Conservation (phyloP, 2,329 filamentous ascomycete species). For the Xylariaceae sp. region DNA sequence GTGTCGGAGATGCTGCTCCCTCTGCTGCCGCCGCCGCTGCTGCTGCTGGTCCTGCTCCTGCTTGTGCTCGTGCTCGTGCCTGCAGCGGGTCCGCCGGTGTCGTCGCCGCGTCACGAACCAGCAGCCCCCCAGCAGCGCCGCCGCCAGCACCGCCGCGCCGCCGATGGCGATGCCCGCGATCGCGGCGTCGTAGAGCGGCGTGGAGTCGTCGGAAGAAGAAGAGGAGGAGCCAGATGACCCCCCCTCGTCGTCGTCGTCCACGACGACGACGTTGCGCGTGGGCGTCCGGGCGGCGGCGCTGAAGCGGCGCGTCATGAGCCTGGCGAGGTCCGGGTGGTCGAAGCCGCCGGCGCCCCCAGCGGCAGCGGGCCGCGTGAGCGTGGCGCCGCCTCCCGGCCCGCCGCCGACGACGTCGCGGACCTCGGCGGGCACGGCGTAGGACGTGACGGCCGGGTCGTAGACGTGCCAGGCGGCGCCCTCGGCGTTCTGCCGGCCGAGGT, state of each 20-base stretch:
- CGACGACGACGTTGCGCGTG: conserved; percentile 29
- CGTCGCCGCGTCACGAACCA: conserved; percentile 24
- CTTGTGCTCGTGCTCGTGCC: not conserved
- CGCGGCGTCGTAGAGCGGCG: conserved; percentile 27
- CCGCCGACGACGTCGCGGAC: conserved; percentile 45
- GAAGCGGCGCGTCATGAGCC: conserved; percentile 46
- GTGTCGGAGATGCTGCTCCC: not conserved
- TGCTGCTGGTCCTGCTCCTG: not conserved
- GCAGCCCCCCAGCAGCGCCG: conserved; percentile 19
- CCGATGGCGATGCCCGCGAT: conserved; percentile 31
- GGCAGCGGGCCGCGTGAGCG: conserved; percentile 40
- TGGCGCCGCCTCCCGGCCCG: conserved; percentile 43
- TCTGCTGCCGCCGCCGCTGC: not conserved
- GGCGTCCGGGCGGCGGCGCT: conserved; percentile 38
- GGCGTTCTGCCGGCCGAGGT: conserved; percentile 42
- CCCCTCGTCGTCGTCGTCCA: conserved; percentile 16
- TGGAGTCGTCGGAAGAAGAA: conserved; percentile 1
- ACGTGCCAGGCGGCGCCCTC: conserved; percentile 41
- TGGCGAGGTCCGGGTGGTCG: conserved; percentile 40
- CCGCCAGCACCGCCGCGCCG: conserved; percentile 22
- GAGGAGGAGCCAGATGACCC: conserved; percentile 19
- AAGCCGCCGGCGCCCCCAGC: conserved; percentile 42
- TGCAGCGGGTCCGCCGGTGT: not conserved
- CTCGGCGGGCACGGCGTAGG: conserved; percentile 46
- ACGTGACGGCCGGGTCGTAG: conserved; percentile 40